Conservation (phyloP, 352 stramenopile species). For the Globisporangium irregulare region DNA sequence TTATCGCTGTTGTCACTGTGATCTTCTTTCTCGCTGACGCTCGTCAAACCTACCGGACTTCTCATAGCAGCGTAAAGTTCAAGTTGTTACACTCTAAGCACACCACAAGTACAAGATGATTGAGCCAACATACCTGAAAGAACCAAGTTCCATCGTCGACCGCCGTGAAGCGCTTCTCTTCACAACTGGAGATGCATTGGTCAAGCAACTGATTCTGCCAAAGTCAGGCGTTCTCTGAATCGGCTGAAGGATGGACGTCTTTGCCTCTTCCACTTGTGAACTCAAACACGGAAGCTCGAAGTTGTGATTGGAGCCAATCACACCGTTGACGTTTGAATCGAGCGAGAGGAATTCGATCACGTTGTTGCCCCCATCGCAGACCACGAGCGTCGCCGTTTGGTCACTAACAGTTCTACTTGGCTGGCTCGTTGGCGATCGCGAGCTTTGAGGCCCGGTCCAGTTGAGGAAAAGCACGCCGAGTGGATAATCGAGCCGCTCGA, state of each 20-base stretch:
- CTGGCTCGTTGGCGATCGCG: background rate
- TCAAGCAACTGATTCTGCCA: background rate
- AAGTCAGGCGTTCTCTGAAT: background rate
- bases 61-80: background rate
- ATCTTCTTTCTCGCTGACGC: background rate
- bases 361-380: conserved; percentile 27
- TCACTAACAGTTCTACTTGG: too few species aligned
- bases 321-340: background rate
- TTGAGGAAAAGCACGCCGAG: conserved; percentile 12
- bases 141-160: background rate
- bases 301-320: background rate
- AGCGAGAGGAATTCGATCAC: conserved; percentile 19
- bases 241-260: background rate
- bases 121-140: background rate
- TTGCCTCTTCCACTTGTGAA: background rate
- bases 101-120: background rate
- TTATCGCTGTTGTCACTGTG: background rate
- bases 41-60: background rate
- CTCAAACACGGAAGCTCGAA: background rate
- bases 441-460: background rate
- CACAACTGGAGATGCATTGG: background rate
- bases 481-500: conserved; percentile 15
- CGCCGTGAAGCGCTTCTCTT: background rate
- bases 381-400: conserved; percentile 11
- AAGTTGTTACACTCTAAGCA: background rate